Evolutionary conservation across 2,329 filamentous ascomycete species (phyloP), one percentile per base, ranked within the genome.

Genomic region (Claviceps quebecensis): DNA sequence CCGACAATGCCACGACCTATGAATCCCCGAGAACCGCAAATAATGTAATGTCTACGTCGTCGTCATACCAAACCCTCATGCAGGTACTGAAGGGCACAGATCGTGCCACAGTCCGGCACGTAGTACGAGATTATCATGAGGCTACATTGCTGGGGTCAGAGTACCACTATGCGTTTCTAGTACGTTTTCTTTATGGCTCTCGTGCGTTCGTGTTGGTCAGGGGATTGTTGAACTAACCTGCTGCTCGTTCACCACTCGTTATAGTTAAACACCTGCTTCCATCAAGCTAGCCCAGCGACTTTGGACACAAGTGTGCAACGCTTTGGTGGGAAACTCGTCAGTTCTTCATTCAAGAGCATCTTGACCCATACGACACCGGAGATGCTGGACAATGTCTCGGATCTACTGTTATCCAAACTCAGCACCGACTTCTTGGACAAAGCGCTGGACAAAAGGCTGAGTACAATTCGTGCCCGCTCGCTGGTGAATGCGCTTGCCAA

Each of bases 401-500:
- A 71, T 26, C 36, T 58, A 1, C 68, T 80, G 29, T 60, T 80
- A 5, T 55, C 62, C 47, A 74, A 70, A 49, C 71, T 69, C 14
- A 75, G 74, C 55, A 62, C 72, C 36, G 52, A 56, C 1, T 78
- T 81, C 50, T 67, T 80, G 1, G 77, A 80, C 58, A 70, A 66
- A 50, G 75, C 71, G 3, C 59, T 81, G n/a, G 71, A 73, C 17
- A 66, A 63, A 50, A 73, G 77, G 0, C 65, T 81, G 3, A 67
- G 69, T 45, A 77, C 74, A 1, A 80, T 81, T 49, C 69, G 71
- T 9, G 76, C 75, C 1, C 70, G 74, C 26, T 69, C 72, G 14
- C 68, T 81, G 3, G 73, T 81, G 50, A 79, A 80, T 52, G 74
- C 76, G 14, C 67, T 81, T 19, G 77, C 77, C 2, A 67, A 72